A percentile compares a stretch with the other conserved stretches of the same genome.
phyloP scores from a whole-genome alignment of 2,329 filamentous ascomycete genomes.

The Huntiella decipiens region DNA sequence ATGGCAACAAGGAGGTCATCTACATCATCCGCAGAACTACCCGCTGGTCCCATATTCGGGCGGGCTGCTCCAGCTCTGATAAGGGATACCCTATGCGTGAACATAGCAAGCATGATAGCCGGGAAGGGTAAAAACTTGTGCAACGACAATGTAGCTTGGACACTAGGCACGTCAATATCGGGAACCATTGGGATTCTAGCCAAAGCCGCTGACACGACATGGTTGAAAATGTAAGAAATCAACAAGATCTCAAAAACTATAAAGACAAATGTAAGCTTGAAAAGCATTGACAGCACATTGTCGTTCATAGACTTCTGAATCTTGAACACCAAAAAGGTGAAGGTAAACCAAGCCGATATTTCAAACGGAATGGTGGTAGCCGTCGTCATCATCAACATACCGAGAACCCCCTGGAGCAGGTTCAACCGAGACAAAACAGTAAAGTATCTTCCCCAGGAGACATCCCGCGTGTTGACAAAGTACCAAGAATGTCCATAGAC shows the following conservation, averaged over 20 bases:
- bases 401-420: conserved; percentile 22
- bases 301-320: conserved; percentile 5
- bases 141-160: background rate
- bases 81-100: background rate
- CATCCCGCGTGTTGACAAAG: conserved; percentile 37
- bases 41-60: conserved; percentile 2
- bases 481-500: conserved; percentile 42
- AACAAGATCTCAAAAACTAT: conserved; percentile 2
- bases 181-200: background rate
- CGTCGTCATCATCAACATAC: background rate
- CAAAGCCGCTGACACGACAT: background rate
- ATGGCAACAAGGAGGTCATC: conserved; percentile 7
- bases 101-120: conserved; percentile 2
- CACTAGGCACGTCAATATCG: background rate
- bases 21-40: conserved; percentile 2
- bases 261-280: conserved; percentile 8
- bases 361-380: background rate
- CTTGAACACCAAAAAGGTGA: conserved; percentile 2
- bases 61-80: conserved; percentile 1
- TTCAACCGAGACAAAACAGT: conserved; percentile 38
- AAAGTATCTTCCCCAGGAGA: conserved; percentile 32
- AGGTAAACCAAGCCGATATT: conserved; percentile 5
- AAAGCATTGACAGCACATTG: conserved; percentile 6
- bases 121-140: conserved; percentile 5
- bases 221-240: conserved; percentile 7